Evolutionary conservation across 2,329 filamentous ascomycete genomes (phyloP), one percentile per base, ranked within the genome.

Genomic region (Phaeosphaeria sp.): DNA sequence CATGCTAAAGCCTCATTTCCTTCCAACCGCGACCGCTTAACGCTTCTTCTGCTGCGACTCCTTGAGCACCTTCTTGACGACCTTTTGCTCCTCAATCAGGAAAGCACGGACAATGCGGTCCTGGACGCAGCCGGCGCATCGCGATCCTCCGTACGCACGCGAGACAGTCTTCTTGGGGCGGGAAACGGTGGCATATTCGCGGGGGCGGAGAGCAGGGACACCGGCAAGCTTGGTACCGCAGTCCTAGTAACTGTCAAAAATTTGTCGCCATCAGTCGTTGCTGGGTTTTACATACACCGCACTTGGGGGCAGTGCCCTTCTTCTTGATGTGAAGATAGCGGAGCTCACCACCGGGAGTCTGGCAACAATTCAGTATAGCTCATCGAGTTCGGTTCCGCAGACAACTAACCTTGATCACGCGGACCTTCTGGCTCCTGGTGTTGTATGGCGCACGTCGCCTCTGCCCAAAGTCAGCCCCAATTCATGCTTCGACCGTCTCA

Each of bases 11-110:
- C 66, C 65, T 65, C 64, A 60, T 55, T 64, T 62, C 62, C 58
- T 59, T 62, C 61, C 54, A 65, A 65, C 52, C 52, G 58, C 57
- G 64, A 58, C 58, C 66, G 56, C 69, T 75, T 78, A 81, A 65
- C 75, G 77, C 77, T 85, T 87, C 81, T 91, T 90, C 86, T 92
- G 90, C 85, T 96, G 92, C 66, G 87, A 88, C 88, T 98, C 94
- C 91, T 97, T 97, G 81, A 98, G 89, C 77, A 99, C 95, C 92
- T 99, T 99, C 93, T 99, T 99, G 84, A 99, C 95, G 77, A 99
- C 98, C 92, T 99, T 99, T 88, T 99, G 95, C 89, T 99, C 95
- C 87, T 99, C 96, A 72, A 99, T 98, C 82, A 99, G 85, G 90
- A 99, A 99, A 68, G 95, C 95, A 75, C 95, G 92, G 74, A 97